Percentiles rank a stretch among this genome's conserved stretches.
These are phyloP conservation scores for Trichoderma sp. DNA, from an alignment of 2,329 filamentous ascomycete genomes.

Conservation along the genomic window DNA sequence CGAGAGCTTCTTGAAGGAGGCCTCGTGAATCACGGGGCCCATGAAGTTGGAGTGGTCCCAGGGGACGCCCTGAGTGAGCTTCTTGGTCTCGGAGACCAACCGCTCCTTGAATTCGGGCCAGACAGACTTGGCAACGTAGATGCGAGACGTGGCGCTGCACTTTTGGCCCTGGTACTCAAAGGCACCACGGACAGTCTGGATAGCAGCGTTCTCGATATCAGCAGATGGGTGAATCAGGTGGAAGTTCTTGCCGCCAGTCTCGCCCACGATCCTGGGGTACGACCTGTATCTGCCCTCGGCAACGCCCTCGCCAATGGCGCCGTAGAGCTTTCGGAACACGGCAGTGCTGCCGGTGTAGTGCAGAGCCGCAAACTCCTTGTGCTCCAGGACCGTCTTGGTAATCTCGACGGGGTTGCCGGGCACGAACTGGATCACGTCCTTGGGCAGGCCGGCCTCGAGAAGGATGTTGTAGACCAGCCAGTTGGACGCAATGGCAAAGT, in stretches of 20 bases:
- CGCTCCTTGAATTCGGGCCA: slow-evolving; percentile 71
- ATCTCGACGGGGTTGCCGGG: slow-evolving; percentile 85
- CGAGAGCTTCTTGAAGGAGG: slow-evolving; percentile 77
- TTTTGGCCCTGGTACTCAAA: slow-evolving; percentile 94
- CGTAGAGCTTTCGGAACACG: slow-evolving; percentile 87
- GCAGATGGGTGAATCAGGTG: slow-evolving; percentile 78
- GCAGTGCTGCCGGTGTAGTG: slow-evolving; percentile 94
- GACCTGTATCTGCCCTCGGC: slow-evolving; percentile 78
- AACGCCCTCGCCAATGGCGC: slow-evolving; percentile 78
- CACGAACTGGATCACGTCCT: slow-evolving; percentile 89
- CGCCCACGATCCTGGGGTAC: slow-evolving; percentile 87
- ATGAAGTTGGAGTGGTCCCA: slow-evolving; percentile 75
- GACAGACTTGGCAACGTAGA: slow-evolving; percentile 74
- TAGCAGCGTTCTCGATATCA: slow-evolving; percentile 74
- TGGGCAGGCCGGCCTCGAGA: slow-evolving; percentile 84
- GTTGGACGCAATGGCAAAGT: slow-evolving; percentile 84
- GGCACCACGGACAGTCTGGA: slow-evolving; percentile 81
- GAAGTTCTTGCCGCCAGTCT: slow-evolving; percentile 95
- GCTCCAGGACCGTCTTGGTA: slow-evolving; percentile 73
- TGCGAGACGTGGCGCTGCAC: slow-evolving; percentile 80
- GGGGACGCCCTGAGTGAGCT: slow-evolving; percentile 70
- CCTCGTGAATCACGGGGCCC: slow-evolving; percentile 82
- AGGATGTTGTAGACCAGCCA: slow-evolving; percentile 90
- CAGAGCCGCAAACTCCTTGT: slow-evolving; percentile 82
- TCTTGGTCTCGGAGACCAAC: slow-evolving; percentile 67